Base-by-base conservation (phyloP, 1,284 basidiomycete species). In the Malassezia japonica region DNA sequence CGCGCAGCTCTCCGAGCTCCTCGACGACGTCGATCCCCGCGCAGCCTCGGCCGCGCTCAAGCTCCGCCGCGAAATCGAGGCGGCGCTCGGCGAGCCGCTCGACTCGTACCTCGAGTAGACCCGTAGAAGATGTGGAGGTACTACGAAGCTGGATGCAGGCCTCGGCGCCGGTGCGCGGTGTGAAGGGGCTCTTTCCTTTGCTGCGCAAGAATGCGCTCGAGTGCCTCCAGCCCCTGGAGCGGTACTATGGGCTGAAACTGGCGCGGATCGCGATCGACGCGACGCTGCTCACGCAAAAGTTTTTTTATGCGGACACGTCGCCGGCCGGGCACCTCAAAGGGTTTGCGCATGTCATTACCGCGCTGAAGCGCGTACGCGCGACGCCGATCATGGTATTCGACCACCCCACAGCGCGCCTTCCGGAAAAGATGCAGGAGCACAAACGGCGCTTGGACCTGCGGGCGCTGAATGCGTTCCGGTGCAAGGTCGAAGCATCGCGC, bases 1-100 rank as follows among this genome's bases (percentile, higher is more conserved):
- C 6, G 76, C 77, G 49, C 77, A 77, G 64, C 64, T 79, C 49
- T 72, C 74, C 28, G 78, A 79, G 61, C 61, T 76, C 46, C 57
- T 78, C 31, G 77, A 78, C 57, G 77, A 78, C 61, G 75, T 76
- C 47, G 74, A 77, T 48, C 64, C 64, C 13, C 72, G 70, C 44
- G 75, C 78, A 6, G 74, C 76, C 53, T 57, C 46, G 8, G 56
- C 70, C 10, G 76, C 77, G 2, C 72, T 76, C 47, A 67, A 59
- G 25, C 73, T 78, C 15, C 61, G 78, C 34, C 56, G 53, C 15
- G 64, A 70, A 49, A 76, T 79, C 34, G 77, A 78, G 61, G 62
- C 37, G 12, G 61, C 65, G 42, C 32, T 70, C 69, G 53, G 77
- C 69, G 77, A 54, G 69, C 70, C 56, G 52, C 75, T 66, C 59